Percentiles rank a stretch among this genome's conserved stretches.
Evolutionary conservation across 495 filamentous ascomycete species (phyloP).

Genomic region (Mycothermus thermophilus): DNA sequence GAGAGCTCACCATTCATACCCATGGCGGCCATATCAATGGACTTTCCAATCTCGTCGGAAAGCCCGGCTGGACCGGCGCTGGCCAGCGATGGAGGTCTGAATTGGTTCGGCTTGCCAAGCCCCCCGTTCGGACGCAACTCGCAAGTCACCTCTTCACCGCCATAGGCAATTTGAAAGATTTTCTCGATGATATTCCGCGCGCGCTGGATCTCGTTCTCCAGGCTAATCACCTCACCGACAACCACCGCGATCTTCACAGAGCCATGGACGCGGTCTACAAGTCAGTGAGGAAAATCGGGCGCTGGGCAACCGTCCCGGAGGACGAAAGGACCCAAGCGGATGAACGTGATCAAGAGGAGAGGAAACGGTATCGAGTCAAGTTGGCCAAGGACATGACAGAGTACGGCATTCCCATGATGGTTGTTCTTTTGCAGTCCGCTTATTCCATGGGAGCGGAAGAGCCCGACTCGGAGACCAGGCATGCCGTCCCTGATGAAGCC

Average conservation of each 20-base stretch:
- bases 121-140: not conserved
- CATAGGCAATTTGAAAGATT: not conserved
- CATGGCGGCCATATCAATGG: not conserved
- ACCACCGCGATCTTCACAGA: not conserved
- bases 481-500: not conserved
- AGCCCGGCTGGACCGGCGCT: conserved; percentile 2
- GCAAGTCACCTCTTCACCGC: not conserved
- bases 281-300: not conserved
- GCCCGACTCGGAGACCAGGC: not conserved
- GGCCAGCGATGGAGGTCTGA: not conserved
- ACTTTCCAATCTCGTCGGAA: conserved; percentile 3
- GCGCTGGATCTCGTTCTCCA: not conserved
- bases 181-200: conserved; percentile 1
- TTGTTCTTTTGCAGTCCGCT: conserved; percentile 1
- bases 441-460: conserved; percentile 5
- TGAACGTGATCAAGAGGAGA: no score
- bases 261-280: not conserved
- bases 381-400: not conserved
- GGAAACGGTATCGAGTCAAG: not conserved
- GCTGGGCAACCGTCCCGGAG: no score
- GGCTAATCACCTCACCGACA: not conserved
- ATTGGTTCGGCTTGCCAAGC: not conserved
- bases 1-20: not conserved
- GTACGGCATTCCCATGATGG: conserved; percentile 7
- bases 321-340: no score